phyloP scores from a whole-genome alignment of 331 rosid genomes.

The Pyrus hybrid region DNA sequence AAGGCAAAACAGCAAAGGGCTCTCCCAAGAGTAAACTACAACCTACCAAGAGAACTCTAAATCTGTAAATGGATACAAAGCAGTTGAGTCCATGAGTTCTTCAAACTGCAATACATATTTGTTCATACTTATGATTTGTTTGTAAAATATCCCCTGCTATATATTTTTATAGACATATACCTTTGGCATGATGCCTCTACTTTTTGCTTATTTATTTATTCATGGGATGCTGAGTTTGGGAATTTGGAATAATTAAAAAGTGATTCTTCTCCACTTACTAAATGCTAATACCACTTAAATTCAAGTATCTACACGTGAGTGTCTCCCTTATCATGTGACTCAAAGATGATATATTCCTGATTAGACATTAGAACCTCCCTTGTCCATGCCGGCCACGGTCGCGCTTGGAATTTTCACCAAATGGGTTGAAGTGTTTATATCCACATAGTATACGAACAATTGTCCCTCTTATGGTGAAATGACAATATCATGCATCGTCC shows the following conservation, averaged over 20 bases:
- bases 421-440: not conserved
- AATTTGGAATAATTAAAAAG: not conserved
- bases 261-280: not conserved
- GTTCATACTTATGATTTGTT: not conserved
- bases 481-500: not conserved
- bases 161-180: too few species aligned
- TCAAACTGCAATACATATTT: not conserved
- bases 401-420: not conserved
- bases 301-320: not conserved
- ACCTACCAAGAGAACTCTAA: conserved; percentile 3
- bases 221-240: not conserved
- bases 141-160: not conserved
- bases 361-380: not conserved
- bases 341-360: not conserved
- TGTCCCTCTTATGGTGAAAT: not conserved
- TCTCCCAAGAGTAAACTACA: conserved; percentile 32
- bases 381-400: not conserved
- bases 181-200: not conserved
- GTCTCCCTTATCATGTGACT: too few species aligned
- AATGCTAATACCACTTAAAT: not conserved
- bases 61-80: conserved; percentile 2
- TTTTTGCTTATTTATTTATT: not conserved
- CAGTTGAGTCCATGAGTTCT: not conserved
- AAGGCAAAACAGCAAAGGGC: conserved; percentile 23
- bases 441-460: not conserved